These are phyloP conservation scores for Lachancea quebecensis DNA, from an alignment of 805 yeast species.

Conservation along the genomic window DNA sequence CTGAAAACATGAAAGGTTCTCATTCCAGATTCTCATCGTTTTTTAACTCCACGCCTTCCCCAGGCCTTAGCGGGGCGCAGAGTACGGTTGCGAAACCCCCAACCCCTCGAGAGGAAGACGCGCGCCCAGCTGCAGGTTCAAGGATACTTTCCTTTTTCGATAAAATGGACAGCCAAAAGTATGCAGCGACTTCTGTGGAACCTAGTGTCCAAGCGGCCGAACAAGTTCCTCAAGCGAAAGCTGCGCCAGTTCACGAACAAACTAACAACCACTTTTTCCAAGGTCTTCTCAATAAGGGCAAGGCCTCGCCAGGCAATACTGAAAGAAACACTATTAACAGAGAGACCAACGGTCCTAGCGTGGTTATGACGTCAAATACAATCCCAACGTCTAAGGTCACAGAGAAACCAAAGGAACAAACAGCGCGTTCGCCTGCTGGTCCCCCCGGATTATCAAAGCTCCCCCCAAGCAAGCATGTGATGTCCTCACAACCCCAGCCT, in stretches of 20 bases:
- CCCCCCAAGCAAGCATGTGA: conserved; percentile 1
- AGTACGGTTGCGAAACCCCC: conserved; percentile 7
- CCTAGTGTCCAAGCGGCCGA: not conserved
- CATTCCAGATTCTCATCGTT: conserved; percentile 34
- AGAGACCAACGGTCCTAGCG: not conserved
- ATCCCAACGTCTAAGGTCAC: conserved; percentile 5
- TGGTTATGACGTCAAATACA: too few relatives aligned
- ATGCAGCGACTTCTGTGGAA: not conserved
- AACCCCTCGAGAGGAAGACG: conserved; percentile 7
- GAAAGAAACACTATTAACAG: not conserved
- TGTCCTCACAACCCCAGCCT: conserved; percentile 4
- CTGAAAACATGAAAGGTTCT: conserved; percentile 11
- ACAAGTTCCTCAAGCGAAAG: not conserved
- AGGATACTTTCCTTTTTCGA: conserved; percentile 29
- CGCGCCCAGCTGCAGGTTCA: conserved; percentile 20
- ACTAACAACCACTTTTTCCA: conserved; percentile 28
- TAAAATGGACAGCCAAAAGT: conserved; percentile 7
- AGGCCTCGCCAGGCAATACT: conserved; percentile 7
- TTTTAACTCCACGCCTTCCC: conserved; percentile 22
- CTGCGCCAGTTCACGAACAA: conserved; percentile 11
- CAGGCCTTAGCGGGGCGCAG: not conserved
- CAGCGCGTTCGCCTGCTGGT: not conserved
- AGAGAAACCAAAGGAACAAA: conserved; percentile 1
- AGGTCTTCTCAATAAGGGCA: conserved; percentile 26
- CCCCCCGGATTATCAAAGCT: conserved; percentile 7